Evolutionary conservation across 331 rosid species (phyloP).

Genomic region (Prunus yedoensis): DNA sequence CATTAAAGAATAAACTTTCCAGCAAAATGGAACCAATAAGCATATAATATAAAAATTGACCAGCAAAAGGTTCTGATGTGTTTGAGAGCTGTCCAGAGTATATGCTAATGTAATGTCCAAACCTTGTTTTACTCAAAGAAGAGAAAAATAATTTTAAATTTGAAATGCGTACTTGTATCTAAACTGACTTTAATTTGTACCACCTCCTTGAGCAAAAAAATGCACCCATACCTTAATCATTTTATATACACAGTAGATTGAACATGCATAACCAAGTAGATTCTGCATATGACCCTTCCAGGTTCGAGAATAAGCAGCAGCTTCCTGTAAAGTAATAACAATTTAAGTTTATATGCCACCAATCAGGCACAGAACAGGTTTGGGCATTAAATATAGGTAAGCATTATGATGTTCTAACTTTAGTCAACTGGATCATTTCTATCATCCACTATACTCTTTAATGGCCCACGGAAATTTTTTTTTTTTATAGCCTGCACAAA

Average conservation of each 20-base stretch:
- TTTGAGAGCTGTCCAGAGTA: no score
- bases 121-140: neutral
- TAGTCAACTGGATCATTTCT: neutral
- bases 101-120: neutral
- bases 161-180: neutral
- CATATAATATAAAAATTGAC: no score
- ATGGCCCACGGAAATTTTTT: neutral
- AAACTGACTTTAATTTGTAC: neutral
- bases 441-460: slow-evolving; percentile 1
- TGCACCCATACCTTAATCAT: slow-evolving; percentile 74
- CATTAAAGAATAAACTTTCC: no score
- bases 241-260: slow-evolving; percentile 93
- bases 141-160: no score
- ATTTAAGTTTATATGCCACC: neutral
- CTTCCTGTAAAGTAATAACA: slow-evolving; percentile 65
- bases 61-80: no score
- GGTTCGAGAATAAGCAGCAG: slow-evolving; percentile 73
- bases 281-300: slow-evolving; percentile 98
- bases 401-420: neutral
- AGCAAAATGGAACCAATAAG: no score
- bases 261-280: slow-evolving; percentile 96
- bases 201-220: neutral
- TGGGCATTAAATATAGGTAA: neutral
- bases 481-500: neutral
- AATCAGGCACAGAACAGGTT: neutral